Conservation (phyloP, 192 early-diverging fungal genomes). For the Borealophlyctis nickersoniae region DNA sequence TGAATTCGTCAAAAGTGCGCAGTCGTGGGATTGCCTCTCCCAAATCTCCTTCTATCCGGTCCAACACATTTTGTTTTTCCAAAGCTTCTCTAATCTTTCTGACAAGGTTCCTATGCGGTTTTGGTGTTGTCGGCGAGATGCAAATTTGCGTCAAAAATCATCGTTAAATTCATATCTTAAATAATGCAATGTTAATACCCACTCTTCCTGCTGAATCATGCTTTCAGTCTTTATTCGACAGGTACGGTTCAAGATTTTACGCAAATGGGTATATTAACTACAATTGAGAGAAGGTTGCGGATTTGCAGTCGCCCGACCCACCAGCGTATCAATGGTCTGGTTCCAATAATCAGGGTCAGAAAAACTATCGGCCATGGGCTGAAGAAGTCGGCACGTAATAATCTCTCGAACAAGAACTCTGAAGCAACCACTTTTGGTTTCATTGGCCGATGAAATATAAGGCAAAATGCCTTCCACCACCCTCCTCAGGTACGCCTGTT, state of each 20-base stretch:
- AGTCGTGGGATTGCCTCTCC: not conserved
- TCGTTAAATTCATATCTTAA: too few relatives aligned
- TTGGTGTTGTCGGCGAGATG: too few relatives aligned
- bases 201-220: not conserved
- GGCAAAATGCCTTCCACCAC: conserved; percentile 63
- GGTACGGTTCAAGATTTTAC: too few relatives aligned
- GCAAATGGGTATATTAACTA: too few relatives aligned
- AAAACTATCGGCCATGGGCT: conserved; percentile 63
- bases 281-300: not conserved
- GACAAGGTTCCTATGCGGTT: not conserved
- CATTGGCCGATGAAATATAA: conserved; percentile 56
- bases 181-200: too few relatives aligned
- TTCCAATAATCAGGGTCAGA: conserved; percentile 88
- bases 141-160: too few relatives aligned
- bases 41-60: not conserved
- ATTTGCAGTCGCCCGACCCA: not conserved
- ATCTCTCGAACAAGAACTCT: conserved; percentile 72
- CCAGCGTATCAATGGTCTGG: conserved; percentile 63
- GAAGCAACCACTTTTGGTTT: conserved; percentile 57
- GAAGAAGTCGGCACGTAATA: conserved; percentile 62
- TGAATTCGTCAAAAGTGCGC: conserved; percentile 71
- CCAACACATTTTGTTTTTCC: conserved; percentile 2
- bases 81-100: conserved; percentile 9
- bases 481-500: conserved; percentile 57
- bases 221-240: conserved; percentile 5